phyloP scores from a whole-genome alignment of 176 grass and related monocot genomes.

The Oryza officinalis region DNA sequence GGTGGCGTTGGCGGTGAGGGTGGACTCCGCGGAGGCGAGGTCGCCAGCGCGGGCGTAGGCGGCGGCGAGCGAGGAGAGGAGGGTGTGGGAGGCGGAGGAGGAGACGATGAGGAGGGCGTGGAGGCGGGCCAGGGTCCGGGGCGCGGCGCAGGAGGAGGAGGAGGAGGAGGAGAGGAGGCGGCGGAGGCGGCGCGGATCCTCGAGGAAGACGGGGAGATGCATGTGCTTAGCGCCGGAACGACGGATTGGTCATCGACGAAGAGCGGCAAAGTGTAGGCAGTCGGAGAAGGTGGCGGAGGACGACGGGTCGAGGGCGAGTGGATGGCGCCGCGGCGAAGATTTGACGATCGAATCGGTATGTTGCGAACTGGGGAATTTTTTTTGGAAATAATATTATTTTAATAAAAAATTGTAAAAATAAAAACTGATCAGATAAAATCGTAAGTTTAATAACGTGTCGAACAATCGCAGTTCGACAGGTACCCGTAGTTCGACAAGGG shows the following conservation, averaged over 20 bases:
- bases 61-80: slow-evolving; percentile 32
- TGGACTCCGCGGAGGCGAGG: slow-evolving; percentile 47
- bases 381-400: too few relatives aligned
- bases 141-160: slow-evolving; percentile 3
- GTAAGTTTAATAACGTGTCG: too few relatives aligned
- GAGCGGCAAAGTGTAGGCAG: background rate
- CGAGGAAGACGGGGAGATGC: slow-evolving; percentile 18
- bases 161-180: slow-evolving; percentile 14
- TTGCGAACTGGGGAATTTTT: too few relatives aligned
- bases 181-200: slow-evolving; percentile 38
- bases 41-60: slow-evolving; percentile 56
- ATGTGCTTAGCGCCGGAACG: background rate
- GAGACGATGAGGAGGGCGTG: slow-evolving; percentile 49
- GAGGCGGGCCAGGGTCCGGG: slow-evolving; percentile 33
- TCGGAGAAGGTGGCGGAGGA: too few relatives aligned
- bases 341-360: too few relatives aligned
- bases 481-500: too few relatives aligned
- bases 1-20: slow-evolving; percentile 19
- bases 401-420: too few relatives aligned
- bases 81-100: background rate
- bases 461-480: too few relatives aligned
- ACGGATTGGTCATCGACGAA: background rate
- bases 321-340: too few relatives aligned
- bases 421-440: too few relatives aligned
- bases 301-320: too few relatives aligned